Base-by-base conservation (phyloP, 1,284 basidiomycete species). In the Naganishia liquefaciens region DNA sequence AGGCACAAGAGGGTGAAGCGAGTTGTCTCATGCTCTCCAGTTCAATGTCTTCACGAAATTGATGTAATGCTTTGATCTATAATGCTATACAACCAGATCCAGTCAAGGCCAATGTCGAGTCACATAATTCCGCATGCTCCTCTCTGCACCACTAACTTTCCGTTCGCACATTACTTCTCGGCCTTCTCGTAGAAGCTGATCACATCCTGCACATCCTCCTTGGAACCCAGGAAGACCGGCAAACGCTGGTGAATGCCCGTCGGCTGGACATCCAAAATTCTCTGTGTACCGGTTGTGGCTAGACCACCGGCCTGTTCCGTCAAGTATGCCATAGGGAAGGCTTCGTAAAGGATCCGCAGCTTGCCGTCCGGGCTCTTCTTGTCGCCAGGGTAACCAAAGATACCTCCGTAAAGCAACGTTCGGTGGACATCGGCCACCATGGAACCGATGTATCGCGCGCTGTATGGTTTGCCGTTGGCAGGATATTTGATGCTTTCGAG, bases 321-420 rank as follows among this genome's bases (percentile, higher is more conserved):
- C 73, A 98, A 81, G 81, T 90, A 94, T 2, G 94, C 91, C 95
- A 98, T 98, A n/a, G 94, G 95, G 85, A 98, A 99, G 5, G 92
- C 95, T 81, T 99, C 96, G 75, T 99, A 99, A 54, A 99, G 82
- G 75, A 99, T 82, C 74, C 96, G 85, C 72, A 99, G 84, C 82
- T 99, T 99, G 65, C 95, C 95, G 40, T 63, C 52, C 73, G 62
- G 96, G 81, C 86, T 91, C 86, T 99, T 99, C 84, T 93, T 97
- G 82, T 99, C 96, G 74, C 88, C 88, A 6, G 96, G 96, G 80
- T 99, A 99, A 42, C 94, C 93, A 75, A 99, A 99, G 76, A 99
- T 98, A 55, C 96, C 96, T 46, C 96, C 96, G 76, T 99, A 99
- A 7, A 99, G 83, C 52, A 99, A 81, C 7, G 96, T 66, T 66